Evolutionary conservation across 2,329 filamentous ascomycete genomes (phyloP).

Genomic region (Plectosphaerella plurivora): DNA sequence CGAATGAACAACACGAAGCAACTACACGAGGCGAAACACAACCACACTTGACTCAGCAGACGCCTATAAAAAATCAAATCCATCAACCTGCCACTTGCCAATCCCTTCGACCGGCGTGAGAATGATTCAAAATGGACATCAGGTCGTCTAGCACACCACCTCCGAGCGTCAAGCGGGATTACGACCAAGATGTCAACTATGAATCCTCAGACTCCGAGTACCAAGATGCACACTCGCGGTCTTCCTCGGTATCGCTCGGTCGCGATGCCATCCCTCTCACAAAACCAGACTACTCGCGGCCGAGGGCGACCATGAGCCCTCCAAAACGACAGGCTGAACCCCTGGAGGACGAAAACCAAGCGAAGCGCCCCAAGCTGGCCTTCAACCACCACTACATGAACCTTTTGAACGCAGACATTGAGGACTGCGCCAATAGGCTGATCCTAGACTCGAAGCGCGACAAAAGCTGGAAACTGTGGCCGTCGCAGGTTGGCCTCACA

Average conservation of each 20-base stretch:
- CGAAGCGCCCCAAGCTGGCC: constrained; percentile 39
- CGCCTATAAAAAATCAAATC: background rate
- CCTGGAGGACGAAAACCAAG: constrained; percentile 20
- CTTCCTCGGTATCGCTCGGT: background rate
- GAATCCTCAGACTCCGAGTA: background rate
- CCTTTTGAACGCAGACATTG: constrained; percentile 53
- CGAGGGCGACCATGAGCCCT: background rate
- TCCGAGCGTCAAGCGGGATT: background rate
- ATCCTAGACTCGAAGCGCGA: constrained; percentile 14
- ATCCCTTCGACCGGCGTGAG: background rate
- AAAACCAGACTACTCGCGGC: background rate
- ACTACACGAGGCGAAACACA: background rate
- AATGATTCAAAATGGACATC: background rate
- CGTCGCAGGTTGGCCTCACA: constrained; percentile 63
- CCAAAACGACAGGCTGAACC: constrained; percentile 24
- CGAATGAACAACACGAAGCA: no score
- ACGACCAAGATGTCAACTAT: background rate
- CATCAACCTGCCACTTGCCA: no score
- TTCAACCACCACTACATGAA: constrained; percentile 44
- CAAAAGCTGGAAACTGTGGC: constrained; percentile 23
- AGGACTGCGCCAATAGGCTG: constrained; percentile 40
- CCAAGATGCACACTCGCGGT: background rate
- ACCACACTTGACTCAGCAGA: background rate
- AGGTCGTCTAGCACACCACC: background rate
- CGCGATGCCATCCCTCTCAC: background rate